Evolutionary conservation across 352 stramenopile species (phyloP).

Genomic region (Albugo candida): DNA sequence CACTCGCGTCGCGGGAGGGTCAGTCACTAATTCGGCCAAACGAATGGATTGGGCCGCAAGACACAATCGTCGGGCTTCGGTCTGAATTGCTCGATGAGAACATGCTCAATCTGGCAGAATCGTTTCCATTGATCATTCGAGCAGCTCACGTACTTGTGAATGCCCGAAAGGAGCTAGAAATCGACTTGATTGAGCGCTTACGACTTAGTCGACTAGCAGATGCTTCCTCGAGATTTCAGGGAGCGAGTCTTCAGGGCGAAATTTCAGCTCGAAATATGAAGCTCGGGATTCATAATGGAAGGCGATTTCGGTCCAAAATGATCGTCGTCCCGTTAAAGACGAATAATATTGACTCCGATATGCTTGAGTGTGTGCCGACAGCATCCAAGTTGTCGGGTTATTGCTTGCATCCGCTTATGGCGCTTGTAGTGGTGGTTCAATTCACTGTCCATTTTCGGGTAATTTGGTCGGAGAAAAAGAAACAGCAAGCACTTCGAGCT

Average conservation of each 20-base stretch:
- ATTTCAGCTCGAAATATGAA: slow-evolving; percentile 63
- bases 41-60: too few relatives aligned
- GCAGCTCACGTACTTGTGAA: slow-evolving; percentile 30
- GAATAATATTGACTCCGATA: slow-evolving; percentile 43
- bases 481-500: slow-evolving; percentile 15
- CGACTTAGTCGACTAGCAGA: slow-evolving; percentile 27
- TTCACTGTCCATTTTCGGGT: slow-evolving; percentile 73
- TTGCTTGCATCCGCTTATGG: slow-evolving; percentile 51
- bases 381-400: slow-evolving; percentile 47
- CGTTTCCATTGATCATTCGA: too few relatives aligned
- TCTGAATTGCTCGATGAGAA: too few relatives aligned
- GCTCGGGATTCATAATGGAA: slow-evolving; percentile 77
- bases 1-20: too few relatives aligned
- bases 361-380: slow-evolving; percentile 25
- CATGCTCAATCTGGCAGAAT: too few relatives aligned
- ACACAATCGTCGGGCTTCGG: too few relatives aligned
- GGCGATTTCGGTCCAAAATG: slow-evolving; percentile 45
- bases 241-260: slow-evolving; percentile 35
- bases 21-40: too few relatives aligned
- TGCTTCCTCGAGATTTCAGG: slow-evolving; percentile 16
- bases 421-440: slow-evolving; percentile 70
- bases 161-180: slow-evolving; percentile 45
- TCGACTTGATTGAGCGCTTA: slow-evolving; percentile 34
- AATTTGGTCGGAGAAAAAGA: slow-evolving; percentile 34
- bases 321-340: slow-evolving; percentile 49